Evolutionary conservation across 768 basidiomycete species (phyloP).

Genomic region (Boletus reticuloceps): DNA sequence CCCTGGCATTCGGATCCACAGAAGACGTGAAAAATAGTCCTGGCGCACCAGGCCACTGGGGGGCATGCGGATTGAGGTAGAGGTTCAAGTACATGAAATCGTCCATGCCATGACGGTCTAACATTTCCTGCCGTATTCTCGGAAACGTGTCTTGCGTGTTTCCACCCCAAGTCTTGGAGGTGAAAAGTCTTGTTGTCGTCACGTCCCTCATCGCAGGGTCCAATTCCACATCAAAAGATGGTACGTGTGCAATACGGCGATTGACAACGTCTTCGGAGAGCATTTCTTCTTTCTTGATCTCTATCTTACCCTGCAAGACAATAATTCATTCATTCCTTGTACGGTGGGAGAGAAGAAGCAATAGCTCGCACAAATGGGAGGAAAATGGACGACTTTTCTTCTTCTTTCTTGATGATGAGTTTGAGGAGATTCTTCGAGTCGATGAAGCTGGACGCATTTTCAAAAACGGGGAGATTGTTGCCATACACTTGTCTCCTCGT

Average conservation of each 20-base stretch:
- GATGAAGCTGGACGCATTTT: conserved; percentile 8
- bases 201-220: conserved; percentile 17
- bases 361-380: background rate
- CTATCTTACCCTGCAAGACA: conserved; percentile 3
- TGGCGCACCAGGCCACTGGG: conserved; percentile 14
- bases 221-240: conserved; percentile 6
- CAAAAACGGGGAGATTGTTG: conserved; percentile 4
- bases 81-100: conserved; percentile 22
- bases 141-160: conserved; percentile 16
- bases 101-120: conserved; percentile 12
- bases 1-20: background rate
- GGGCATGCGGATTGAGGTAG: conserved; percentile 17
- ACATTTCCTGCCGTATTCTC: conserved; percentile 3
- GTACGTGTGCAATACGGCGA: conserved; percentile 1
- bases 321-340: background rate
- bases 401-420: conserved; percentile 13
- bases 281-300: conserved; percentile 19
- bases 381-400: background rate
- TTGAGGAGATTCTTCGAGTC: background rate
- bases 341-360: background rate
- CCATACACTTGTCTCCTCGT: conserved; percentile 9
- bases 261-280: conserved; percentile 21
- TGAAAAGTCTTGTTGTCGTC: conserved; percentile 14
- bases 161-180: conserved; percentile 19
- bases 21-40: conserved; percentile 16